Percentiles rank a stretch among this genome's conserved stretches.
Conservation (phyloP, 176 grass and related monocot species). For the Tillandsia leiboldiana region DNA sequence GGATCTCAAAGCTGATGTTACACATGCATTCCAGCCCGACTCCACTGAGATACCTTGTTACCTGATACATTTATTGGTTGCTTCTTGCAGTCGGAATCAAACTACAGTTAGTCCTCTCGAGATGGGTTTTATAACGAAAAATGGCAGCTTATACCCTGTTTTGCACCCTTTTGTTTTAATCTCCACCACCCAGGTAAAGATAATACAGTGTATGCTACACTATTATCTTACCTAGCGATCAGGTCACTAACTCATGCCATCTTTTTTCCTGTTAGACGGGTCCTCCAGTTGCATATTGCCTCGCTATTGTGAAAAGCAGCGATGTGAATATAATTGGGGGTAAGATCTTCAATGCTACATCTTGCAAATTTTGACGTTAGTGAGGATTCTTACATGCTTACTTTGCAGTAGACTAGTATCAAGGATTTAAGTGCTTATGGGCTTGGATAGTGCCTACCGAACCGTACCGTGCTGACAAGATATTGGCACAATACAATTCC, state of each 20-base stretch:
- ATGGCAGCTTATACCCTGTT: slow-evolving; percentile 27
- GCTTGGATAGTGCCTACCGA: no score
- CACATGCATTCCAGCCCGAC: background rate
- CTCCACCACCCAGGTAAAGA: slow-evolving; percentile 7
- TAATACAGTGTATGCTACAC: background rate
- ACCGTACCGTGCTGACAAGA: no score
- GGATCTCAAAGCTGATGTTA: no score
- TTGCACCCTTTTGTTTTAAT: slow-evolving; percentile 7
- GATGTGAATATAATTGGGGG: slow-evolving; percentile 32
- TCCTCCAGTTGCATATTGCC: slow-evolving; percentile 24
- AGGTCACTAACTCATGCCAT: background rate
- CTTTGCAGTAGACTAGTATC: slow-evolving; percentile 3
- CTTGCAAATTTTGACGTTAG: background rate
- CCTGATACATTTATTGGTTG: slow-evolving; percentile 2
- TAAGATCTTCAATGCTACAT: slow-evolving; percentile 2
- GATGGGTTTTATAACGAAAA: slow-evolving; percentile 18
- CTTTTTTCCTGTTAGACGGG: slow-evolving; percentile 9
- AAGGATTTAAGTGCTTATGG: background rate
- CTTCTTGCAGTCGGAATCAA: slow-evolving; percentile 20
- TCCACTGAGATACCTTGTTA: background rate
- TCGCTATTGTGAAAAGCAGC: slow-evolving; percentile 21
- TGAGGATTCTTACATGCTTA: background rate
- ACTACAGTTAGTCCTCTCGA: background rate
- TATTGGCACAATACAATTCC: no score
- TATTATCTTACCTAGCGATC: background rate